Base-by-base conservation (phyloP, 2,329 filamentous ascomycete species). In the Fusarium sp. region DNA sequence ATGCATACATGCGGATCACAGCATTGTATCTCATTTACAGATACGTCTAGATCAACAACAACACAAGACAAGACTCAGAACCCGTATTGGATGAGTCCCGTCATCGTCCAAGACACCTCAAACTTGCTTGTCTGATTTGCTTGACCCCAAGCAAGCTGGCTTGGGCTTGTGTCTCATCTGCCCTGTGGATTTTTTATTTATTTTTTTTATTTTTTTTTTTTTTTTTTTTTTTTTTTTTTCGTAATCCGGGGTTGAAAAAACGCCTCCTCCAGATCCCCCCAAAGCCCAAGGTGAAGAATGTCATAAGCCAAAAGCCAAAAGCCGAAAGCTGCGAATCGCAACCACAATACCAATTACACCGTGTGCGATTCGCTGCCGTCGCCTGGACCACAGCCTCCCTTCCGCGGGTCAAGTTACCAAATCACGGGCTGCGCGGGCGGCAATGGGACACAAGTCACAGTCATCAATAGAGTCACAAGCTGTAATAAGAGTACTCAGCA, bases 401-500 rank as follows among this genome's bases (percentile, higher is more conserved):
- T 66, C 48, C 54, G 47, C 53, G 61, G 59, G 54, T 60, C 65
- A 68, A 64, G 30, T 42, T 69, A 44, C 54, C 66, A 66, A 70
- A 70, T 61, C 68, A 70, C 68, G 61, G 66, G 54, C 67, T 66
- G 66, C 54, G 61, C 35, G 12, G 61, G 61, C 68, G 66, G 61
- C 54, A 61, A 61, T 41, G 61, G 53, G 54, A 61, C 66, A 61
- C 66, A 68, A 61, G 58, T 68, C 69, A 65, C 68, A 69, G 64
- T 69, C 69, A 72, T 71, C 68, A 71, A 45, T 35, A 41, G 44
- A 71, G 60, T 70, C 66, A 70, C 68, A 70, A 70, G 68, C 68
- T 59, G n/a, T 31, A 42, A 28, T 36, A 42, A 55, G n/a, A 47
- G 60, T 65, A 65, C 39, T n/a, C 39, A 41, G 22, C 39, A 15